Percentiles rank a stretch among this genome's conserved stretches.
Conservation (phyloP, 371 early-diverging fungal species). For the Encephalitozoon hellem region DNA sequence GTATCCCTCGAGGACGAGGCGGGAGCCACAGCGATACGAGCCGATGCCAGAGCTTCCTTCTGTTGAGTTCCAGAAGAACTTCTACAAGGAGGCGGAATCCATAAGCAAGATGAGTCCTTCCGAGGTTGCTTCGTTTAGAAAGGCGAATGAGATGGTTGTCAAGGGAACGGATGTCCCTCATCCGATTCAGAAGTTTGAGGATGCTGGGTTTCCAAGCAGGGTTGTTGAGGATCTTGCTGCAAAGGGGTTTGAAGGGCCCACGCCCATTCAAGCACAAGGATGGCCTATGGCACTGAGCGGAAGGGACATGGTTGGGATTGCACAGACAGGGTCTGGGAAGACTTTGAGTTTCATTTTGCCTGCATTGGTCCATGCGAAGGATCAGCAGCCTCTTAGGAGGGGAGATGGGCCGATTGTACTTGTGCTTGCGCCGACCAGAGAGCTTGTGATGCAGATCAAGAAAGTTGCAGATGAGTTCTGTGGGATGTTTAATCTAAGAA, state of each 20-base stretch:
- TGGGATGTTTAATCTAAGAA: constrained; percentile 69
- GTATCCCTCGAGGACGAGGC: neutral
- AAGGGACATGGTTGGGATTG: constrained; percentile 92
- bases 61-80: constrained; percentile 69
- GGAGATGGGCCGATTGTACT: constrained; percentile 95
- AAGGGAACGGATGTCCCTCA: constrained; percentile 63
- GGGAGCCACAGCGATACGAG: neutral
- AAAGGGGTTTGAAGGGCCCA: constrained; percentile 77
- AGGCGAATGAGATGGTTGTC: constrained; percentile 63
- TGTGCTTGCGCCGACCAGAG: constrained; percentile 96
- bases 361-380: constrained; percentile 91
- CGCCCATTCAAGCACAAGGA: constrained; percentile 93
- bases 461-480: constrained; percentile 56
- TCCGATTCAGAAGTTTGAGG: constrained; percentile 72
- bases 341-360: constrained; percentile 90
- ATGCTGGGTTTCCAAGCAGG: constrained; percentile 66
- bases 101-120: constrained; percentile 53
- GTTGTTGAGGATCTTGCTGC: constrained; percentile 70
- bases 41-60: constrained; percentile 13
- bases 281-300: constrained; percentile 97
- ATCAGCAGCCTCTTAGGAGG: constrained; percentile 76
- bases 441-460: constrained; percentile 68
- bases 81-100: constrained; percentile 59
- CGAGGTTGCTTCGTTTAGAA: constrained; percentile 63
- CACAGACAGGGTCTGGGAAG: constrained; percentile 95